A percentile compares a stretch with the other conserved stretches of the same genome.
phyloP scores from a whole-genome alignment of 495 filamentous ascomycete genomes.

The Daldinia childiae region DNA sequence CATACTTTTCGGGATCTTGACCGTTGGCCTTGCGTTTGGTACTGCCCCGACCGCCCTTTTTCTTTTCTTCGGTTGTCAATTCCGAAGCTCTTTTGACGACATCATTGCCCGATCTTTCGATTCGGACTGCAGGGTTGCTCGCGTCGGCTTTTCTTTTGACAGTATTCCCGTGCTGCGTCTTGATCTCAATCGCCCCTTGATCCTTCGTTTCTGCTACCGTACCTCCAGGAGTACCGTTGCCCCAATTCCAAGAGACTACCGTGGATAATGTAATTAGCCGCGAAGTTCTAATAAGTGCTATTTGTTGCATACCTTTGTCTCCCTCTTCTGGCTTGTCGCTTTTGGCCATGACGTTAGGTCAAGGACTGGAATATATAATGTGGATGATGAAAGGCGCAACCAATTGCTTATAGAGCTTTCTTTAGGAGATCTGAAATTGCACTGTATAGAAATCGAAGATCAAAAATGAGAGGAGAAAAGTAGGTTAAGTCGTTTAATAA shows the following conservation, averaged over 20 bases:
- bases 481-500: not conserved
- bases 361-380: not conserved
- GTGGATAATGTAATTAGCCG: not conserved
- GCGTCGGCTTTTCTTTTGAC: conserved; percentile 67
- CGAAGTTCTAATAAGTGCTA: not conserved
- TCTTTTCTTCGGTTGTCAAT: conserved; percentile 57
- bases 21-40: conserved; percentile 38
- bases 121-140: conserved; percentile 66
- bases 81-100: conserved; percentile 69
- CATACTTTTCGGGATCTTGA: conserved; percentile 14
- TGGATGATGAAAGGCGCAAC: not conserved
- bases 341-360: conserved; percentile 8
- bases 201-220: conserved; percentile 66
- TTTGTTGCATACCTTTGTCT: conserved; percentile 35
- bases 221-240: conserved; percentile 61
- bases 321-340: conserved; percentile 29
- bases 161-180: conserved; percentile 68
- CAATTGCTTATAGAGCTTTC: not conserved
- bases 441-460: no score
- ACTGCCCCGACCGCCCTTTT: conserved; percentile 38
- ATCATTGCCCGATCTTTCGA: conserved; percentile 67
- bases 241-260: conserved; percentile 69
- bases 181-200: conserved; percentile 65
- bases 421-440: no score
- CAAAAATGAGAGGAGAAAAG: not conserved